phyloP scores from a whole-genome alignment of 192 early-diverging fungal species.

The Coemansia sp. region DNA sequence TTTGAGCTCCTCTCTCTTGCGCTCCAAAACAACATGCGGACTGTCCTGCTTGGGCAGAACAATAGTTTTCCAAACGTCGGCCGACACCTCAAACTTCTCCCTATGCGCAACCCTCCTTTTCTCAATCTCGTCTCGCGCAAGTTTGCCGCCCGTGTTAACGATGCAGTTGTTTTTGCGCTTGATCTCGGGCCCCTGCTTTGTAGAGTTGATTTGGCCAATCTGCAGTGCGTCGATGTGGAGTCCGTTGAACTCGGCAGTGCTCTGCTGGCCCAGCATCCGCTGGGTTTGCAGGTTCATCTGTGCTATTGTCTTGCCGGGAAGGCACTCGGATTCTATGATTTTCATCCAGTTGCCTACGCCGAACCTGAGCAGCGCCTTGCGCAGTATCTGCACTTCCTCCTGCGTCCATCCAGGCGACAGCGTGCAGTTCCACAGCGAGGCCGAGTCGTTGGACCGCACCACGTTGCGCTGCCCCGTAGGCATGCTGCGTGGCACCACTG shows the following conservation, averaged over 20 bases:
- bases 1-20: conserved; percentile 63
- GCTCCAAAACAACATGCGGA: conserved; percentile 62
- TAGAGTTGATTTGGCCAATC: conserved; percentile 84
- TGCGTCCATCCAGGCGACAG: conserved; percentile 90
- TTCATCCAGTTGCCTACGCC: conserved; percentile 96
- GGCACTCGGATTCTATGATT: conserved; percentile 84
- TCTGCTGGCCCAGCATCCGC: conserved; percentile 92
- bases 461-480: conserved; percentile 85
- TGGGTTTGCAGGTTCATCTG: conserved; percentile 97
- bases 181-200: conserved; percentile 78
- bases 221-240: conserved; percentile 86
- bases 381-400: conserved; percentile 78
- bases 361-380: conserved; percentile 83
- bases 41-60: conserved; percentile 71
- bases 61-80: conserved; percentile 70
- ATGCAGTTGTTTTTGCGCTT: conserved; percentile 94
- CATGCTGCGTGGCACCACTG: conserved; percentile 82
- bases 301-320: conserved; percentile 95
- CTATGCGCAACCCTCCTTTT: conserved; percentile 70
- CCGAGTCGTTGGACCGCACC: conserved; percentile 89
- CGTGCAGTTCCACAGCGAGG: conserved; percentile 93
- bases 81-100: conserved; percentile 71
- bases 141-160: conserved; percentile 84
- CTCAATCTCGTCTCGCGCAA: conserved; percentile 75
- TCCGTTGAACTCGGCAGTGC: conserved; percentile 91